Evolutionary conservation across 805 yeast species (phyloP).

Genomic region (Candida palmyrensis): DNA sequence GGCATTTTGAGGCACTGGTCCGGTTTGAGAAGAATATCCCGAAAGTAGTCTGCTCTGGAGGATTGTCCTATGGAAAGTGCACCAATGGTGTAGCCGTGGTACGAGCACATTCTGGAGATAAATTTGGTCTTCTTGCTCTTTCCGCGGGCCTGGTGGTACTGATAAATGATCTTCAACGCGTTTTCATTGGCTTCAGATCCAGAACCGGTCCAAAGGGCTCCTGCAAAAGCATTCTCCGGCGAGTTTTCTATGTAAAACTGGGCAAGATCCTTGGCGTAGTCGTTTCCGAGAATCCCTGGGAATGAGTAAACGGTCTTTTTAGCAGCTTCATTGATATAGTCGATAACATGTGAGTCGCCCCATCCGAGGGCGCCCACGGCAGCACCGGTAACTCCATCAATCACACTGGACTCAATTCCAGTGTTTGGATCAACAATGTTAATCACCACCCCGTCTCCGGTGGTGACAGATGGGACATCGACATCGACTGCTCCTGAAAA

Average conservation of each 20-base stretch:
- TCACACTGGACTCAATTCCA: slow-evolving; percentile 20
- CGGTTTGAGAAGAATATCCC: slow-evolving; percentile 16
- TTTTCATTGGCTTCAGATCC: slow-evolving; percentile 28
- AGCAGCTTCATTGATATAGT: slow-evolving; percentile 18
- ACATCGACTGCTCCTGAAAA: slow-evolving; percentile 1
- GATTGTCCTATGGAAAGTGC: slow-evolving; percentile 17
- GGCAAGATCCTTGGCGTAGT: slow-evolving; percentile 21
- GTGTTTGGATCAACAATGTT: slow-evolving; percentile 38
- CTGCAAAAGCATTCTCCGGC: slow-evolving; percentile 38
- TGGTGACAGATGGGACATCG: slow-evolving; percentile 30
- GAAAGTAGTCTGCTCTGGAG: slow-evolving; percentile 14
- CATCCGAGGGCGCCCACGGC: slow-evolving; percentile 32
- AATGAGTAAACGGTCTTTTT: slow-evolving; percentile 17
- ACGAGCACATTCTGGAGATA: slow-evolving; percentile 21
- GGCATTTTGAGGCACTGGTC: slow-evolving; percentile 15
- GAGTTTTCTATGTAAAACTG: slow-evolving; percentile 28
- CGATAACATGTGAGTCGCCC: slow-evolving; percentile 21
- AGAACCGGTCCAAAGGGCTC: slow-evolving; percentile 35
- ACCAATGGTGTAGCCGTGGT: slow-evolving; percentile 26
- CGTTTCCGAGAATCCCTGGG: slow-evolving; percentile 18
- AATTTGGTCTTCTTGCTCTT: slow-evolving; percentile 17
- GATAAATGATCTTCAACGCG: slow-evolving; percentile 22
- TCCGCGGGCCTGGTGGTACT: slow-evolving; percentile 21
- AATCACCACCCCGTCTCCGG: slow-evolving; percentile 39
- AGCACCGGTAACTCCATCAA: slow-evolving; percentile 27